Evolutionary conservation across 2,329 filamentous ascomycete species (phyloP), one percentile per base, ranked within the genome.

Genomic region (Dactylonectria estremocensis): DNA sequence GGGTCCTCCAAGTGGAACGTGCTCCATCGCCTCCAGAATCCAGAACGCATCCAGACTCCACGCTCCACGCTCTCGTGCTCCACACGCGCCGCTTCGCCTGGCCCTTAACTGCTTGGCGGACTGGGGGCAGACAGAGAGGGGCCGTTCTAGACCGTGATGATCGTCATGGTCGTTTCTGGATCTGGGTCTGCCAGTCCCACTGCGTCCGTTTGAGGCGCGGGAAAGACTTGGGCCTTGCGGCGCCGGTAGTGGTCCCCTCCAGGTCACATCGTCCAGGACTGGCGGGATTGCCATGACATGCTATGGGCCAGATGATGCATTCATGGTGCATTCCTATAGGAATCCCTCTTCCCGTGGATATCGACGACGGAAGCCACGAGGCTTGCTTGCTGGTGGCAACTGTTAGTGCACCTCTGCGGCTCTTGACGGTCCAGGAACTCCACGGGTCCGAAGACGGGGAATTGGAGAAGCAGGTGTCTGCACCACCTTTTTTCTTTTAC

Each of bases 161-260:
- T 76, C 74, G 68, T 74, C 72, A 76, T 73, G 35, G 67, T 66
- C 49, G 68, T 68, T 74, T 71, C 74, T 74, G 20, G 54, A 75
- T 70, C 64, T 69, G 66, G 74, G 62, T 28, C 50, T 61, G 55
- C n/a, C 49, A 67, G 71, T 74, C 69, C 74, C 74, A 76, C 69
- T 52, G 61, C 53, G 68, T 73, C 45, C 61, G 61, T 70, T 74
- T 72, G 56, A 70, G 65, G 56, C 67, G 53, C 60, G 68, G 58
- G 66, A 68, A 35, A 37, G 46, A 46, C 54, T 7, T 28, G 24
- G 2, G 24, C 24, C 24, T 28, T 20, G 13, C 18, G 40, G 31
- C 31, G 45, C 33, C 49, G 49, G 24, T 18, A 33, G 20, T 14
- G 22, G 18, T 11, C 43, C 20, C 45, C 31, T 49, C 49, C 55